Evolutionary conservation across 805 yeast species (phyloP).

Genomic region (Hanseniaspora thailandica): DNA sequence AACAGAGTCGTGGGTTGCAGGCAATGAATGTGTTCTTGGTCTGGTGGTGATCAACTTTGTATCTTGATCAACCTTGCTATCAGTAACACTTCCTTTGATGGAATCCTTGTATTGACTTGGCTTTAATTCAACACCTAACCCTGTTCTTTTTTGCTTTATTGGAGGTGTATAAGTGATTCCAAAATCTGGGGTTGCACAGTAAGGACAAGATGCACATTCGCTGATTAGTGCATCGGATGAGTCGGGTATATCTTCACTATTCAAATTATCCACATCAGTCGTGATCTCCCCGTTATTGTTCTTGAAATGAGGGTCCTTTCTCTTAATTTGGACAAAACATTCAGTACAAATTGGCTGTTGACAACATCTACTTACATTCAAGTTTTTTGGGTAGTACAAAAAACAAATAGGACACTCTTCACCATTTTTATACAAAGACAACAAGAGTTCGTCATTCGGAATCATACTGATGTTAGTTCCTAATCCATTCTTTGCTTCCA

Average conservation of each 20-base stretch:
- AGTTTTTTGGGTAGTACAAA: conserved; percentile 63
- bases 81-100: conserved; percentile 16
- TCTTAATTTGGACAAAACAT: conserved; percentile 89
- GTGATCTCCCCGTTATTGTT: conserved; percentile 25
- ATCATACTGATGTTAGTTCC: conserved; percentile 26
- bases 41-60: conserved; percentile 1
- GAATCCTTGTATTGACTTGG: conserved; percentile 10
- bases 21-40: conserved; percentile 42
- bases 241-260: neutral
- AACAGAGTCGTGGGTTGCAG: conserved; percentile 58
- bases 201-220: conserved; percentile 86
- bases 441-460: conserved; percentile 33
- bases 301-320: conserved; percentile 75
- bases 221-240: conserved; percentile 60
- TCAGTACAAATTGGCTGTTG: conserved; percentile 89
- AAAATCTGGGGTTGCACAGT: conserved; percentile 77
- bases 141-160: conserved; percentile 44
- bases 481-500: conserved; percentile 36
- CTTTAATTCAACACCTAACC: conserved; percentile 39
- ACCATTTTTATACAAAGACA: conserved; percentile 53
- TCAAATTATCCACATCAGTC: conserved; percentile 18
- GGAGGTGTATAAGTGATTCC: conserved; percentile 75
- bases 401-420: conserved; percentile 93
- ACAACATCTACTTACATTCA: conserved; percentile 80
- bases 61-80: conserved; percentile 15